Percentiles rank a stretch among this genome's conserved stretches.
These are phyloP conservation scores for Ustanciosporium gigantosporum DNA, from an alignment of 1,284 basidiomycete genomes.

Conservation along the genomic window DNA sequence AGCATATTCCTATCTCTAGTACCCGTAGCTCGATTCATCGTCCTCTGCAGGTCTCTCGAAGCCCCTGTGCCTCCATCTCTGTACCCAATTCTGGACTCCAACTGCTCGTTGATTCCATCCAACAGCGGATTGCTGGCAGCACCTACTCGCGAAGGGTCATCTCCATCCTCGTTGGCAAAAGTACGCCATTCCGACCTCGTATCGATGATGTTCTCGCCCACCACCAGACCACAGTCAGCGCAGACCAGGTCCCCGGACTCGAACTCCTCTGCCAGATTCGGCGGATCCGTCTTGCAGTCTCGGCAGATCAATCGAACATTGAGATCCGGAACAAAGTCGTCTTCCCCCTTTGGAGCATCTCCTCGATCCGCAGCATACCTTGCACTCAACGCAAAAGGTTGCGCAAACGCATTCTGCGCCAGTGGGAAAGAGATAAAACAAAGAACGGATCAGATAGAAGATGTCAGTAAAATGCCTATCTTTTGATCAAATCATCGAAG, in stretches of 20 bases:
- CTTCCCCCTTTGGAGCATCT: conserved; percentile 42
- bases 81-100: conserved; percentile 92
- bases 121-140: conserved; percentile 89
- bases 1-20: conserved; percentile 82
- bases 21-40: conserved; percentile 72
- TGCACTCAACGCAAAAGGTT: conserved; percentile 54
- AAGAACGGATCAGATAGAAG: not conserved
- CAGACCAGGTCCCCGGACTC: conserved; percentile 96
- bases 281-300: conserved; percentile 88
- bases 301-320: conserved; percentile 68
- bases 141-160: conserved; percentile 99
- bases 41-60: conserved; percentile 87
- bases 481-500: not conserved
- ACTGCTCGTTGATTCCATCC: conserved; percentile 84
- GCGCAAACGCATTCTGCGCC: conserved; percentile 37
- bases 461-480: not conserved
- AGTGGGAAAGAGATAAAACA: not conserved
- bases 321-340: conserved; percentile 55
- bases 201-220: conserved; percentile 95
- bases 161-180: conserved; percentile 94
- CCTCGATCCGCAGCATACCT: conserved; percentile 52
- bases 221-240: conserved; percentile 89
- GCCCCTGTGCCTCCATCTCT: conserved; percentile 91
- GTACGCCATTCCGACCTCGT: conserved; percentile 97
- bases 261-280: conserved; percentile 95